Percentiles rank a stretch among this genome's conserved stretches.
Conservation (phyloP, 257 asterid genomes). For the Salvia splendens region DNA sequence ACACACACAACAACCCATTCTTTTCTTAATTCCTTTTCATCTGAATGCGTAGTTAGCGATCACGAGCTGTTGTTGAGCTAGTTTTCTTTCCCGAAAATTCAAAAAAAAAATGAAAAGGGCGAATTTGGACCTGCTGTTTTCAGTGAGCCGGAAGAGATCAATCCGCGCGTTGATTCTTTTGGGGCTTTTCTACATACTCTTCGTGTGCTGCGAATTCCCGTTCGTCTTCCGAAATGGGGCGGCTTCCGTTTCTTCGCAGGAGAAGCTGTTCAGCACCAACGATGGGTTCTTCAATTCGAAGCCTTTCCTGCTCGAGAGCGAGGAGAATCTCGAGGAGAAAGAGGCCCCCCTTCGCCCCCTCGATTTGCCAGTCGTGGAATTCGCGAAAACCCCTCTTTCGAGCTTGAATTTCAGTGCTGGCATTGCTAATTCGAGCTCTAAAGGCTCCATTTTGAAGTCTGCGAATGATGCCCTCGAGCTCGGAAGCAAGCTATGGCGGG, state of each 20-base stretch:
- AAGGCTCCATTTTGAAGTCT: slow-evolving; percentile 52
- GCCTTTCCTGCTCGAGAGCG: slow-evolving; percentile 67
- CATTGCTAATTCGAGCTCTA: slow-evolving; percentile 44
- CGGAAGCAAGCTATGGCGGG: slow-evolving; percentile 77
- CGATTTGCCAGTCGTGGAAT: slow-evolving; percentile 39
- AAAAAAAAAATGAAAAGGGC: slow-evolving; percentile 57
- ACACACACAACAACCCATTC: slow-evolving; percentile 18
- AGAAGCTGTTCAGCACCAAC: slow-evolving; percentile 36
- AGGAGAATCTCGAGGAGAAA: slow-evolving; percentile 59
- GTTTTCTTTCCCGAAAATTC: slow-evolving; percentile 8
- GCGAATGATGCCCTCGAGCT: slow-evolving; percentile 71
- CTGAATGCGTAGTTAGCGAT: slow-evolving; percentile 13
- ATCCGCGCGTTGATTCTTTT: slow-evolving; percentile 56
- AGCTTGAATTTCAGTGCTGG: slow-evolving; percentile 58
- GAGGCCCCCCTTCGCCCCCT: slow-evolving; percentile 71
- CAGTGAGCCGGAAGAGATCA: slow-evolving; percentile 64
- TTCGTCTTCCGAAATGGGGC: slow-evolving; percentile 63
- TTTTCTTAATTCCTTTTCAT: background rate
- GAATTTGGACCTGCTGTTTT: slow-evolving; percentile 54
- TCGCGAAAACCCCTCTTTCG: slow-evolving; percentile 39
- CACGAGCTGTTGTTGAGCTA: slow-evolving; percentile 25
- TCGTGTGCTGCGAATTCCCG: slow-evolving; percentile 79
- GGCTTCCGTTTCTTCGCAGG: slow-evolving; percentile 42
- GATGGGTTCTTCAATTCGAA: slow-evolving; percentile 56
- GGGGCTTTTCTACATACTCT: slow-evolving; percentile 53